Base-by-base conservation (phyloP, 768 basidiomycete species). In the Serpula lacrymans region DNA sequence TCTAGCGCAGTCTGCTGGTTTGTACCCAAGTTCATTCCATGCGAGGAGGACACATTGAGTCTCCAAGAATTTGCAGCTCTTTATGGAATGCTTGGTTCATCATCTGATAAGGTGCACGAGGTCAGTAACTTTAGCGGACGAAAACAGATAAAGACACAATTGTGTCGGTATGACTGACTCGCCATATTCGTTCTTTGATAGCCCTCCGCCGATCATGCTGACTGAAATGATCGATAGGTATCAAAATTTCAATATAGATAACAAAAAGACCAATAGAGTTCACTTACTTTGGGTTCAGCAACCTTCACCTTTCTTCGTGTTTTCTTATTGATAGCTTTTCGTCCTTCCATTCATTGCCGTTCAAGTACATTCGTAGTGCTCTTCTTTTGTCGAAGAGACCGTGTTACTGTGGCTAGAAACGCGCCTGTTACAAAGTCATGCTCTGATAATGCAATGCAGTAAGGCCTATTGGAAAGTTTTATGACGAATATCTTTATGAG, bases 311-410 rank as follows among this genome's bases (percentile, higher is more conserved):
- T 88, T 31, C 82, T 78, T 47, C 85, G 78, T 45, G 88, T 82
- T 51, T 78, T 80, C 45, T 62, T 65, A 39, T 77, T 71, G 42
- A 92, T 78, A 5, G 67, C 67, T 23, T 67, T 64, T 39, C 89
- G 71, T 49, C 86, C 86, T 42, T 77, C 70, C 79, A 77, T 88
- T 25, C 90, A 59, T 43, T 71, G 72, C 45, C 65, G 71, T 58
- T 92, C 89, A 24, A 90, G 65, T 17, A 69, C 67, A 41, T 79
- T 69, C n/a, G n/a, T n/a, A n/a, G 63, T 92, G 89, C 35, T 86
- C 83, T 39, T 74, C 60, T 59, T 78, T 84, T 52, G 92, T 66
- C 88, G 88, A 52, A 11, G 10, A 39, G 16, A 27, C 41, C 27
- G 22, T n/a, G n/a, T n/a, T n/a, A n/a, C n/a, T n/a, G n/a, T n/a